These are phyloP conservation scores for Chloris gayana DNA, from an alignment of 176 grass and related monocot genomes.

Conservation along the genomic window DNA sequence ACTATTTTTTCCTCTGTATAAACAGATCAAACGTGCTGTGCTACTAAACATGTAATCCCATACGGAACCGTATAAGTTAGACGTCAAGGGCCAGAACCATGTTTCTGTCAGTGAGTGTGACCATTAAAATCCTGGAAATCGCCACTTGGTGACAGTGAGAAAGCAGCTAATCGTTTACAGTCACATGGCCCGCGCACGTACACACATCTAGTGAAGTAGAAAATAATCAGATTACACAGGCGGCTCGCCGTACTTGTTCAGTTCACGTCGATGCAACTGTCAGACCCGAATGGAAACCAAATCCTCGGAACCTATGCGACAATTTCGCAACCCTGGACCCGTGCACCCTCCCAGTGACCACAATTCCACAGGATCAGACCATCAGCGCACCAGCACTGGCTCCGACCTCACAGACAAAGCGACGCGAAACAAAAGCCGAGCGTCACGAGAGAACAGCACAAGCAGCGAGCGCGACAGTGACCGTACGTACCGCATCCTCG, in stretches of 20 bases:
- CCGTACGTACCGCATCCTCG: constrained; percentile 79
- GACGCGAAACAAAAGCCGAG: not conserved
- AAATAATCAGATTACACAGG: not conserved
- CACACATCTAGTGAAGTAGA: not conserved
- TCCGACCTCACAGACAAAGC: not conserved
- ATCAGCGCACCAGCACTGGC: too few relatives aligned
- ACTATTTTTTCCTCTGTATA: not conserved
- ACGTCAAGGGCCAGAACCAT: not conserved
- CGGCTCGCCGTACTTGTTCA: not conserved
- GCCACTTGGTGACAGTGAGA: not conserved
- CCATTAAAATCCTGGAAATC: not conserved
- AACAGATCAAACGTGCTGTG: too few relatives aligned
- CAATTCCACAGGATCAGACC: not conserved
- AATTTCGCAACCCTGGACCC: not conserved
- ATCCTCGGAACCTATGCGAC: not conserved
- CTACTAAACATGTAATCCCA: constrained; percentile 1
- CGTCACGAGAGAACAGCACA: not conserved
- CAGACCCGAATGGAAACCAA: not conserved
- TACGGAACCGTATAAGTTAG: not conserved
- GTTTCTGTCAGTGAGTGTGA: not conserved
- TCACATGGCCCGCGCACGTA: not conserved
- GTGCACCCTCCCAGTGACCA: too few relatives aligned
- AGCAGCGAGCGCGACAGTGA: not conserved
- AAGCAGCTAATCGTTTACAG: not conserved
- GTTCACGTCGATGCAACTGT: constrained; percentile 6